phyloP scores from a whole-genome alignment of 768 basidiomycete genomes.

The Leccinum truebloodii region DNA sequence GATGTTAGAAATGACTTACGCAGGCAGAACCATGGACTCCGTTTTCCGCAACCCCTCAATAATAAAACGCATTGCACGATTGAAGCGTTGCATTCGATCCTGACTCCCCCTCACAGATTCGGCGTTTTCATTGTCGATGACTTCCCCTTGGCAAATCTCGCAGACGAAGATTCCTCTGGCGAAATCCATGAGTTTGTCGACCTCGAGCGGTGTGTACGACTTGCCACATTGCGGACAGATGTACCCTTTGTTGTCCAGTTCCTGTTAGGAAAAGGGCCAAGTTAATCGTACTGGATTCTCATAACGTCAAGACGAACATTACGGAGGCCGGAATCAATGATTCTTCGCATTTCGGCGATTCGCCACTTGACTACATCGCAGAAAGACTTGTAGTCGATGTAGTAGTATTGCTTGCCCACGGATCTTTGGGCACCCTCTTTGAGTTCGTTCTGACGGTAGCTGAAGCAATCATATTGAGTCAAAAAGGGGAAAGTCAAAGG shows the following conservation, averaged over 20 bases:
- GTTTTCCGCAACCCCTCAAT: constrained; percentile 86
- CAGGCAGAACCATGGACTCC: constrained; percentile 83
- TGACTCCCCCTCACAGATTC: constrained; percentile 83
- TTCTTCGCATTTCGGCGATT: constrained; percentile 86
- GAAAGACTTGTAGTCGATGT: constrained; percentile 93
- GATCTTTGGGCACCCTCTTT: constrained; percentile 88
- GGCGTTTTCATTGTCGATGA: constrained; percentile 89
- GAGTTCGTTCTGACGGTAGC: constrained; percentile 82
- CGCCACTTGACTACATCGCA: constrained; percentile 99
- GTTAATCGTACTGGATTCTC: background rate
- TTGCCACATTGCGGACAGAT: constrained; percentile 88
- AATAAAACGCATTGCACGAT: constrained; percentile 85
- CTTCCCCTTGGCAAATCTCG: constrained; percentile 83
- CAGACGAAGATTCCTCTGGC: constrained; percentile 68
- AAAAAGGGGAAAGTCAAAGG: constrained; percentile 4
- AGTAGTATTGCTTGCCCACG: constrained; percentile 91
- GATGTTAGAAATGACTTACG: constrained; percentile 47
- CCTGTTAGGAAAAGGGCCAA: constrained; percentile 45
- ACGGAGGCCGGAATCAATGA: constrained; percentile 86
- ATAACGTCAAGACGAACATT: constrained; percentile 55
- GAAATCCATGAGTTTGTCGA: constrained; percentile 80
- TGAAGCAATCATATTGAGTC: constrained; percentile 30
- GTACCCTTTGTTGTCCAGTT: constrained; percentile 97
- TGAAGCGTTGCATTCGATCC: constrained; percentile 95
- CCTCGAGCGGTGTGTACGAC: constrained; percentile 84